Evolutionary conservation across 2,329 filamentous ascomycete species (phyloP), one percentile per base, ranked within the genome.

Genomic region (Xylaria sp.): DNA sequence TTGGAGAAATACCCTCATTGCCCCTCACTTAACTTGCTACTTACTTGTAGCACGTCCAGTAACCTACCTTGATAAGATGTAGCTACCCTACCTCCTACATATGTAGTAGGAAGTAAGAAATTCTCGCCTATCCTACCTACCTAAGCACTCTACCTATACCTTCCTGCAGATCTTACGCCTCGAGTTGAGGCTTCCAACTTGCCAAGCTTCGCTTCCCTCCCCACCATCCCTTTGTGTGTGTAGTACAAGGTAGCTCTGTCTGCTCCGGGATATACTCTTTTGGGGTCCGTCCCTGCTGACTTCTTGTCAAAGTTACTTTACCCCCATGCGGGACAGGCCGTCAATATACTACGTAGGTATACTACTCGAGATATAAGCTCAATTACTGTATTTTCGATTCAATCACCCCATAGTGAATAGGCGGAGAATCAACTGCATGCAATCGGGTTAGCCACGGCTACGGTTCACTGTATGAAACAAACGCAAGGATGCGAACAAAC

Each of bases 391-490:
- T 16, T 18, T 27, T n/a, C 42, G 40, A 21, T 6, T 51, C 40
- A 59, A 29, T 42, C 18, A 37, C 27, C 60, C 40, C 48, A 21
- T 44, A 4, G 35, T 48, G 10, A 21, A 21, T 29, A 54, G 27
- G 47, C 29, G 25, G 61, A 35, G 16, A 13, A 48, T 48, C 13
- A 29, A 12, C 27, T 12, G 40, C 9, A 47, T 23, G 21, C 27
- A 21, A 42, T n/a, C 32, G 18, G 25, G 23, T 23, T 25, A 50
- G 37, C 48, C 40, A 65, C 55, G 55, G 65, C 50, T 65, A 40
- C 61, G 58, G 55, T 44, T 64, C 60, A 40, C 48, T 65, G 58
- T 61, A 63, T 66, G 63, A 69, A 66, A 69, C 67, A 69, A 66
- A 69, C 67, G 55, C 57, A 60, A 61, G 67, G 59, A 58, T 66